Conservation (phyloP, 2,329 filamentous ascomycete genomes). For the Sarocladiaceae sp. region DNA sequence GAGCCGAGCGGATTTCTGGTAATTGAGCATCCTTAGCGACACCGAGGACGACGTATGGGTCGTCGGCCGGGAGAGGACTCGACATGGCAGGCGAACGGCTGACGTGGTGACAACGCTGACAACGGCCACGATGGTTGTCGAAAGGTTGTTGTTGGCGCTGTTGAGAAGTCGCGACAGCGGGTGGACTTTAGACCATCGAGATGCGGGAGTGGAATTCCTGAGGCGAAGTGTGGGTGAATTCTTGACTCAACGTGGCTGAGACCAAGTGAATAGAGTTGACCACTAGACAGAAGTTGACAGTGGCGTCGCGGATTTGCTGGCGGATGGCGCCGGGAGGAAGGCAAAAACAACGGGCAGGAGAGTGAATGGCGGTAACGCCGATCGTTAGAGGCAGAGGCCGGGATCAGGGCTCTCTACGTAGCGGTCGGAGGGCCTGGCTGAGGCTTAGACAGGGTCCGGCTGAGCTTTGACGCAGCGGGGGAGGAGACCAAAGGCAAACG, state of each 20-base stretch:
- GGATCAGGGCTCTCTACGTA: constrained; percentile 5
- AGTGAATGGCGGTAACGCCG: constrained; percentile 1
- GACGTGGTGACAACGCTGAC: background rate
- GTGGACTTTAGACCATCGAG: constrained; percentile 5
- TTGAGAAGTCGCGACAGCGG: constrained; percentile 1
- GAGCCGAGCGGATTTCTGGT: constrained; percentile 67
- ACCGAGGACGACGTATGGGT: constrained; percentile 76
- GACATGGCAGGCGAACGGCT: constrained; percentile 24
- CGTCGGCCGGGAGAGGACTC: constrained; percentile 49
- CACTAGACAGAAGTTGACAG: background rate
- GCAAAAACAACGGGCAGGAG: constrained; percentile 3
- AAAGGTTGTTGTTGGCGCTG: background rate
- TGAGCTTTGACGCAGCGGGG: constrained; percentile 7
- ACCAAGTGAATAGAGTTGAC: constrained; percentile 8
- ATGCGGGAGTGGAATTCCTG: background rate
- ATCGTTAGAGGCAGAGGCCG: constrained; percentile 5
- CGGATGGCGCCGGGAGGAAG: constrained; percentile 4
- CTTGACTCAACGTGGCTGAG: background rate
- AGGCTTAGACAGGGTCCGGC: constrained; percentile 5
- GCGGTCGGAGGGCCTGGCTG: constrained; percentile 1
- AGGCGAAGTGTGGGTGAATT: background rate
- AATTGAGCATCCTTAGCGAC: constrained; percentile 65
- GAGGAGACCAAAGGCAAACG: constrained; percentile 3
- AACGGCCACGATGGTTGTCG: background rate
- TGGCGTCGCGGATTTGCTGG: constrained; percentile 6